Evolutionary conservation across 2,329 filamentous ascomycete genomes (phyloP).

Genomic region (Remersonia thermophila): DNA sequence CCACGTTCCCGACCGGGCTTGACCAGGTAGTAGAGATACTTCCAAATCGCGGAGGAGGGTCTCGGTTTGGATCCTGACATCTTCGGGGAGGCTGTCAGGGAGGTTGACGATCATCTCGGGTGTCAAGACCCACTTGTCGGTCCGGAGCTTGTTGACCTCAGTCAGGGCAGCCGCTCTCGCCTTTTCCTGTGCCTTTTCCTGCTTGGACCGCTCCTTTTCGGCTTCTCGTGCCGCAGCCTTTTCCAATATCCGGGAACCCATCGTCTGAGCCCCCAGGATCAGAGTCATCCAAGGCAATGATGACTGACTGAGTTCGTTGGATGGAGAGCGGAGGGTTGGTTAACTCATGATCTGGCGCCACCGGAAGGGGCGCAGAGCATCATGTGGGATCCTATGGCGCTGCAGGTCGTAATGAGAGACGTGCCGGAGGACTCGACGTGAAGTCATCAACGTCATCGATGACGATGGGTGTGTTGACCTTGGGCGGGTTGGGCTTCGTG

Average conservation of each 20-base stretch:
- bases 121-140: constrained; percentile 60
- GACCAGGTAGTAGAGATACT: constrained; percentile 35
- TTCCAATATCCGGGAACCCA: constrained; percentile 36
- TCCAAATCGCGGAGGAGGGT: constrained; percentile 38
- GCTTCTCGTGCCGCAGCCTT: constrained; percentile 38
- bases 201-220: constrained; percentile 47
- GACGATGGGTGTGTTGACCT: background rate
- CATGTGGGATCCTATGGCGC: constrained; percentile 39
- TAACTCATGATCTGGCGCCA: constrained; percentile 7
- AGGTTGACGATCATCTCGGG: constrained; percentile 70
- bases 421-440: background rate
- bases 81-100: constrained; percentile 40
- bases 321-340: constrained; percentile 5
- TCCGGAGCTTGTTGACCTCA: constrained; percentile 60
- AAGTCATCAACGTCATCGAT: constrained; percentile 1
- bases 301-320: constrained; percentile 15
- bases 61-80: constrained; percentile 33
- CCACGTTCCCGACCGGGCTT: constrained; percentile 36
- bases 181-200: constrained; percentile 50
- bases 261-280: constrained; percentile 26
- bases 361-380: constrained; percentile 36
- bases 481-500: background rate
- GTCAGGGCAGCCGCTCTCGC: constrained; percentile 52
- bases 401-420: constrained; percentile 8
- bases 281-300: constrained; percentile 27